Percentiles rank a stretch among this genome's conserved stretches.
Evolutionary conservation across 2,329 filamentous ascomycete species (phyloP).

Genomic region (Trichophyton benhamiae): DNA sequence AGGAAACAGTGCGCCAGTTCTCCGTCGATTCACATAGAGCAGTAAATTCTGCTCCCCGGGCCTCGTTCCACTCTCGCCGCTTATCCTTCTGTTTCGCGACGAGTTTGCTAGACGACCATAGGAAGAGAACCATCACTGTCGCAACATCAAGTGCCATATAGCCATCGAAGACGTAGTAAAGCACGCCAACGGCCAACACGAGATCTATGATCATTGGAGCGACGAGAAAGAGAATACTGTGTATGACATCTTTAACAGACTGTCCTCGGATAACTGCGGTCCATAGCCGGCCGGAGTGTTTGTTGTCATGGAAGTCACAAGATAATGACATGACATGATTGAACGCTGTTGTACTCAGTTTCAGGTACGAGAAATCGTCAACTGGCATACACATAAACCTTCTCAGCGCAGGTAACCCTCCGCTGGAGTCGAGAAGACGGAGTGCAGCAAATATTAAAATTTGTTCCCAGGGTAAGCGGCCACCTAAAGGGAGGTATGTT

Average conservation of each 20-base stretch:
- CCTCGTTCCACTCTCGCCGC: slow-evolving; percentile 28
- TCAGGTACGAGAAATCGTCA: slow-evolving; percentile 45
- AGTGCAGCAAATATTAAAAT: slow-evolving; percentile 41
- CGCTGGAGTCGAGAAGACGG: slow-evolving; percentile 39
- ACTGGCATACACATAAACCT: slow-evolving; percentile 44
- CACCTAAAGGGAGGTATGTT: slow-evolving; percentile 15
- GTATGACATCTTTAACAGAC: slow-evolving; percentile 47
- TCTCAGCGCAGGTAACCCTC: slow-evolving; percentile 41
- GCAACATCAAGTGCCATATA: slow-evolving; percentile 45
- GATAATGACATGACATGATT: slow-evolving; percentile 56
- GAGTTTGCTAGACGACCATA: slow-evolving; percentile 37
- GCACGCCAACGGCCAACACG: slow-evolving; percentile 46
- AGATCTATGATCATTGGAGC: slow-evolving; percentile 52
- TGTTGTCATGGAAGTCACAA: slow-evolving; percentile 57
- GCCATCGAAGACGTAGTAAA: slow-evolving; percentile 51
- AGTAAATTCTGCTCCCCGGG: slow-evolving; percentile 39
- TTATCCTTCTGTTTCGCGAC: slow-evolving; percentile 29
- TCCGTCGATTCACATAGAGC: slow-evolving; percentile 47
- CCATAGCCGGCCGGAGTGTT: slow-evolving; percentile 52
- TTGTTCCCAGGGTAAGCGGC: slow-evolving; percentile 40
- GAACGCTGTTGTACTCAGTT: slow-evolving; percentile 50
- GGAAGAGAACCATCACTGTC: slow-evolving; percentile 38
- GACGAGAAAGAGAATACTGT: slow-evolving; percentile 48
- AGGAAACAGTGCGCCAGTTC: slow-evolving; percentile 48
- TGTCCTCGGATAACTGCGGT: slow-evolving; percentile 53